Percentiles rank a stretch among this genome's conserved stretches.
phyloP scores from a whole-genome alignment of 306 rosid species.

The Corylus americana region DNA sequence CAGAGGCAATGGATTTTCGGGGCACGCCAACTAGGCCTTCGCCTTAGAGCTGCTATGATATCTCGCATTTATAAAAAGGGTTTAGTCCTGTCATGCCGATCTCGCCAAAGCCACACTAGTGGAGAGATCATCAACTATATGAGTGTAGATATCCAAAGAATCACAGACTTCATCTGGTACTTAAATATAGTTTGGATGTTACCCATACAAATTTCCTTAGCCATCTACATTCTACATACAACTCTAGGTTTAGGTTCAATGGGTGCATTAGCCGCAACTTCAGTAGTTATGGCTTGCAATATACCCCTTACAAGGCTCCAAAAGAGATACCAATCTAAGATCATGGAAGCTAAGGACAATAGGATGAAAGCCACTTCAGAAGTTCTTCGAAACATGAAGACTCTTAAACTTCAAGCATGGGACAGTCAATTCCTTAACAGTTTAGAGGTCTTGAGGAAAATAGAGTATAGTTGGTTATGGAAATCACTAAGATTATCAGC shows the following conservation, averaged over 20 bases:
- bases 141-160: conserved; percentile 96
- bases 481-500: conserved; percentile 65
- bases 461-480: conserved; percentile 67
- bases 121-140: conserved; percentile 94
- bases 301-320: conserved; percentile 79
- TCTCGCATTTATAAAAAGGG: conserved; percentile 82
- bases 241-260: conserved; percentile 74
- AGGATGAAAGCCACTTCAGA: conserved; percentile 95
- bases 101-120: conserved; percentile 75
- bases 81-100: conserved; percentile 55
- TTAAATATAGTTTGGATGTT: conserved; percentile 86
- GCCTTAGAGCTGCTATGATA: conserved; percentile 80
- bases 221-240: conserved; percentile 70
- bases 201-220: conserved; percentile 83
- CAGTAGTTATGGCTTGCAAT: conserved; percentile 69
- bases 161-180: conserved; percentile 84
- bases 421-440: conserved; percentile 66
- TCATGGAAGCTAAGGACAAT: conserved; percentile 89
- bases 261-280: conserved; percentile 75
- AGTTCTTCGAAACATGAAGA: conserved; percentile 73
- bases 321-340: conserved; percentile 71
- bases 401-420: conserved; percentile 97
- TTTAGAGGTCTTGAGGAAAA: conserved; percentile 57
- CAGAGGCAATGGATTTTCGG: conserved; percentile 97
- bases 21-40: conserved; percentile 90